Percentiles rank a stretch among this genome's conserved stretches.
phyloP scores from a whole-genome alignment of 179 eudicot species.

The Beta lomatogona region DNA sequence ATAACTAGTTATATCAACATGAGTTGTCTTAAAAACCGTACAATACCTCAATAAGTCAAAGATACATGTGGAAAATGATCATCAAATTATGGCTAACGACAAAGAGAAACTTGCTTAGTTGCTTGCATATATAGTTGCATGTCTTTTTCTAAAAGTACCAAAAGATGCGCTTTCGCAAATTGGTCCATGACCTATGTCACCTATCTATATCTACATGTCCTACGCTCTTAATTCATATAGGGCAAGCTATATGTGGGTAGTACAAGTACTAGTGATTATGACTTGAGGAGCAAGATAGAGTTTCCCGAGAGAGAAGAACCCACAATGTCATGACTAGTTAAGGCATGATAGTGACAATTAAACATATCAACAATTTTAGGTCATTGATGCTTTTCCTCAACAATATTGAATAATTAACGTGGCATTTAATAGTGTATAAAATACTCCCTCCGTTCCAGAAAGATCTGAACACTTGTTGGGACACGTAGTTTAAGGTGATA shows the following conservation, averaged over 20 bases:
- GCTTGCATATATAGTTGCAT: neutral
- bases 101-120: neutral
- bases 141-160: constrained; percentile 7
- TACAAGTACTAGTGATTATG: neutral
- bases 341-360: constrained; percentile 13
- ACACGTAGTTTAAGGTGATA: too few species aligned
- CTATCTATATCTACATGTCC: neutral
- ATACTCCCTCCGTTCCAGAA: too few species aligned
- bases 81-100: neutral
- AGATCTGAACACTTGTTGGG: too few species aligned
- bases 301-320: neutral
- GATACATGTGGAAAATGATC: constrained; percentile 27
- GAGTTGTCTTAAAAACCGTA: constrained; percentile 8
- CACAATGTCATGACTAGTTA: neutral
- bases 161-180: constrained; percentile 19
- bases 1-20: neutral
- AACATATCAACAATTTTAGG: neutral
- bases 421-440: neutral
- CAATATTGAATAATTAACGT: neutral
- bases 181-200: constrained; percentile 12
- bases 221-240: neutral
- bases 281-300: constrained; percentile 21
- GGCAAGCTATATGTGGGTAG: neutral
- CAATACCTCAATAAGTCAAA: constrained; percentile 20
- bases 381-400: neutral